These are phyloP conservation scores for Acaromyces ingoldii DNA, from an alignment of 1,284 basidiomycete species.

Conservation along the genomic window DNA sequence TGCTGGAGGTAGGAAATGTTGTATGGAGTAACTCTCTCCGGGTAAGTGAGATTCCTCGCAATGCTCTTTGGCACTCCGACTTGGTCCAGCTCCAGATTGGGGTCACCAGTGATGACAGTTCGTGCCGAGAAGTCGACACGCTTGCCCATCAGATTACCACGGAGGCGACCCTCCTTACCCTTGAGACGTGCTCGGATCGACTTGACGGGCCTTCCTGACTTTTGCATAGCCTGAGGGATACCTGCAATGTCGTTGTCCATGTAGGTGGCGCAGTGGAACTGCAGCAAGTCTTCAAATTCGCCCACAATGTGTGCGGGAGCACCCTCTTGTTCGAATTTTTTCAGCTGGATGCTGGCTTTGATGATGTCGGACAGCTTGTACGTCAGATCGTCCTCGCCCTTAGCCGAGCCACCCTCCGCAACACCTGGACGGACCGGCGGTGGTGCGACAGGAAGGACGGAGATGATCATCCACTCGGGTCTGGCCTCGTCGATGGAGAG, in stretches of 20 bases:
- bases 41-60: slow-evolving; percentile 95
- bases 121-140: slow-evolving; percentile 99
- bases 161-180: slow-evolving; percentile 95
- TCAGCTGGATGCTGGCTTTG: slow-evolving; percentile 86
- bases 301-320: slow-evolving; percentile 92
- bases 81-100: slow-evolving; percentile 91
- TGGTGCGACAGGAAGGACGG: slow-evolving; percentile 93
- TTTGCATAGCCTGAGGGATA: slow-evolving; percentile 93
- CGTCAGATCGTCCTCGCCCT: slow-evolving; percentile 96
- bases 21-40: slow-evolving; percentile 95
- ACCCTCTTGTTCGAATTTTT: slow-evolving; percentile 91
- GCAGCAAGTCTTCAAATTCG: slow-evolving; percentile 88
- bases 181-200: slow-evolving; percentile 96
- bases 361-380: slow-evolving; percentile 98
- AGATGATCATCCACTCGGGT: slow-evolving; percentile 99
- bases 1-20: slow-evolving; percentile 93
- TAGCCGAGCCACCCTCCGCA: slow-evolving; percentile 89
- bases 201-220: slow-evolving; percentile 95
- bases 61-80: slow-evolving; percentile 97
- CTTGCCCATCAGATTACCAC: slow-evolving; percentile 99
- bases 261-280: slow-evolving; percentile 96
- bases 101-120: slow-evolving; percentile 98
- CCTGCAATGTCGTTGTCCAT: slow-evolving; percentile 99
- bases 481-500: slow-evolving; percentile 92
- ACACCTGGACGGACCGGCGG: slow-evolving; percentile 97